These are phyloP conservation scores for Syzygium syzygioides DNA, from an alignment of 441 rosid species.

Conservation along the genomic window DNA sequence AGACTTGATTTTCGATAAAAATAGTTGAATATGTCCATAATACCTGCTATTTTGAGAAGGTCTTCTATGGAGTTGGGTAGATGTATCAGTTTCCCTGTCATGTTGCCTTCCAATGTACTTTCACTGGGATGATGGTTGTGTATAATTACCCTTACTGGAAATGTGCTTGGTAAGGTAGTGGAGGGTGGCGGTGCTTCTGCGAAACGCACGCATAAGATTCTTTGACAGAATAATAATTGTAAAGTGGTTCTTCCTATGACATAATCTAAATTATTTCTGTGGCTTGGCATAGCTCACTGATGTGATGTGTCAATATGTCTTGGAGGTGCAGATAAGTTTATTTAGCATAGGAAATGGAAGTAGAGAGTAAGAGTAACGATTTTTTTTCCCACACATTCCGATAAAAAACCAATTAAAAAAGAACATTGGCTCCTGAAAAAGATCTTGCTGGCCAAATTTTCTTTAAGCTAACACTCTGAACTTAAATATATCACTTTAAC, in stretches of 20 bases:
- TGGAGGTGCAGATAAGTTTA: neutral
- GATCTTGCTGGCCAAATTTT: neutral
- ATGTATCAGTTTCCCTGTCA: constrained; percentile 54
- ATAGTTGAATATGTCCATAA: neutral
- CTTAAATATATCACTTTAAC: neutral
- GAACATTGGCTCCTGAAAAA: neutral
- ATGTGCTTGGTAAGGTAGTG: constrained; percentile 18
- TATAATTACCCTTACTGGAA: constrained; percentile 55
- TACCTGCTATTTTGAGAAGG: constrained; percentile 72
- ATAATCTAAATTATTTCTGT: neutral
- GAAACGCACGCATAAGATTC: neutral
- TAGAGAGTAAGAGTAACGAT: neutral
- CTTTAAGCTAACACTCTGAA: neutral
- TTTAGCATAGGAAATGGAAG: neutral
- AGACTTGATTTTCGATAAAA: neutral
- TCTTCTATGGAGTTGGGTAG: constrained; percentile 62
- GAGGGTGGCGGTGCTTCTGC: constrained; percentile 34
- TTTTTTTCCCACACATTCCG: neutral
- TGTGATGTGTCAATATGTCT: neutral
- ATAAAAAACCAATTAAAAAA: neutral
- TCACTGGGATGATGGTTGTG: constrained; percentile 59
- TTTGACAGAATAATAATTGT: neutral
- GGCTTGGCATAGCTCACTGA: neutral
- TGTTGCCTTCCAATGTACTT: constrained; percentile 22
- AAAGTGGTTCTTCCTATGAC: neutral